Evolutionary conservation across 2,329 filamentous ascomycete species (phyloP), one percentile per base, ranked within the genome.

Genomic region (Fusarium udum): DNA sequence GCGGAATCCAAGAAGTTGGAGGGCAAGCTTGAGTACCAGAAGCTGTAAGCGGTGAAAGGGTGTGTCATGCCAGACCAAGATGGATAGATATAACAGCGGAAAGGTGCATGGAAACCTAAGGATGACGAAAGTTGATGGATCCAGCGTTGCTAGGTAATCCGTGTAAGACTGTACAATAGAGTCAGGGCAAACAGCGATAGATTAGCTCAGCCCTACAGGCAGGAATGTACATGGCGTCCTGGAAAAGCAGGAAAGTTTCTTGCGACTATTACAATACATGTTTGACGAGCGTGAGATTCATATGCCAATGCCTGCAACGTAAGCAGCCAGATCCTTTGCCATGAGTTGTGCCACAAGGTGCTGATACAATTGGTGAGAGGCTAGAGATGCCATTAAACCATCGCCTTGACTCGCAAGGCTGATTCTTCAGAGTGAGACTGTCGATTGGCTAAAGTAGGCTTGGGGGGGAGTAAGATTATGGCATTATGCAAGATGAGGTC

Each of bases 1-100:
- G 95, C 93, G 22, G 96, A 99, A 84, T 89, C 94, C 71, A 99
- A 99, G 93, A 99, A 99, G 86, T 85, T 99, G 78, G 96, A 99
- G 84, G 95, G 96, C 84, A 98, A 98, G 87, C 88, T 98, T 56
- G 95, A 98, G 84, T 98, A 98, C 85, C 92, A 97, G 89, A 97
- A 97, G 86, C 87, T 97, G 85, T 97, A 92, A 78, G 57, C 58
- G n/a, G 31, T 57, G 39, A 43, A 46, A 22, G 39, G 62, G 67
- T 65, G 40, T 52, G 45, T n/a, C 18, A 60, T 69, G 34, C 64
- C 45, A 61, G 52, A 39, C 28, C 64, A 69, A 59, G n/a, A 55
- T 43, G 67, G 69, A 63, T 74, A 60, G 67, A 64, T 42, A 52
- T 48, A 42, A 67, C 26, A 55, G 36, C 28, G 63, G 59, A 39